Conservation (phyloP, 2,329 filamentous ascomycete species). For the Penicillium sp. region DNA sequence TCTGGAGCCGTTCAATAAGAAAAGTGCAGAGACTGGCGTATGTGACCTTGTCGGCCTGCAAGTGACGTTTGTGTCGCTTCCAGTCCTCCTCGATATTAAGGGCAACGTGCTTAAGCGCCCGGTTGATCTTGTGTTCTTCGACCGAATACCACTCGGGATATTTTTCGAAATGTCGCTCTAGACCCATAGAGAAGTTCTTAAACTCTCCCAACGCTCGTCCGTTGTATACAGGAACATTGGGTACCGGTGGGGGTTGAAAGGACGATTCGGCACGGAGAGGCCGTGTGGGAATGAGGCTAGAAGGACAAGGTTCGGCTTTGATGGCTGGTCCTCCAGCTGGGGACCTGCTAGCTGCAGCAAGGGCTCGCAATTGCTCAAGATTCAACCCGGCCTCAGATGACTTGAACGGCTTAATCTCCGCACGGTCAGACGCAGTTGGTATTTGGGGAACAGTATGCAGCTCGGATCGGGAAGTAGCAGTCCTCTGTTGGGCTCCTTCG, state of each 20-base stretch:
- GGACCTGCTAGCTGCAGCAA: constrained; percentile 9
- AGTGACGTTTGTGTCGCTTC: constrained; percentile 1
- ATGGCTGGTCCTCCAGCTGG: background rate
- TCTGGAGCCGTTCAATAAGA: constrained; percentile 10
- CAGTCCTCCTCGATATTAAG: constrained; percentile 8
- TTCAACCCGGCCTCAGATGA: background rate
- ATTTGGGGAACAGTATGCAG: background rate
- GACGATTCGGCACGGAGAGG: background rate
- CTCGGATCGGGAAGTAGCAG: background rate
- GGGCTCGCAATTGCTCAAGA: constrained; percentile 5
- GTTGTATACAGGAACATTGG: constrained; percentile 6
- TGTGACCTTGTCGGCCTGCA: constrained; percentile 1
- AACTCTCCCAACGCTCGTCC: constrained; percentile 7
- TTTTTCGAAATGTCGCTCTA: constrained; percentile 12
- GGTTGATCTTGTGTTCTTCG: constrained; percentile 6
- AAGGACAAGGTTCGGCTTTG: background rate
- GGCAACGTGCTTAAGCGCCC: constrained; percentile 7
- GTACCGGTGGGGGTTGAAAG: background rate
- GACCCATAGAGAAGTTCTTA: constrained; percentile 4
- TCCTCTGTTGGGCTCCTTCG: constrained; percentile 1
- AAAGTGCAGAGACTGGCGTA: constrained; percentile 14
- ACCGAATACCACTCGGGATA: constrained; percentile 1
- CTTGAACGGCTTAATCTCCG: background rate
- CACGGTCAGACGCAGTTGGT: background rate
- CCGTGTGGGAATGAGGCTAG: background rate